These are phyloP conservation scores for Beauveria australis DNA, from an alignment of 2,329 filamentous ascomycete genomes.

Conservation along the genomic window DNA sequence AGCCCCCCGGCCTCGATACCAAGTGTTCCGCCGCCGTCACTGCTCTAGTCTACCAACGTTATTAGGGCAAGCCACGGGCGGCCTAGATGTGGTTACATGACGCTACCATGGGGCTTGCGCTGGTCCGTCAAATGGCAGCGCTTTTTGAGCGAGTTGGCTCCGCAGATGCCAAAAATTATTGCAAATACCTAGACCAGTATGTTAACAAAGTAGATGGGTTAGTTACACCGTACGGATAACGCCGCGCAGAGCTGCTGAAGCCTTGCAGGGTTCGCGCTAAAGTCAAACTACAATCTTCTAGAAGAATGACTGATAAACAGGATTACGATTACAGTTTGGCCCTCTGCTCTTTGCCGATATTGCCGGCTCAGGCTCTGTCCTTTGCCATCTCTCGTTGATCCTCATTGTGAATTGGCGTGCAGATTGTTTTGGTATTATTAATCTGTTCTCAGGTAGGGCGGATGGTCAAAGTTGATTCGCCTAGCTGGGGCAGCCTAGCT, in stretches of 20 bases:
- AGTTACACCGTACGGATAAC: neutral
- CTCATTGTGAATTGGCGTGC: neutral
- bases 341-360: neutral
- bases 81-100: neutral
- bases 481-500: too few relatives aligned
- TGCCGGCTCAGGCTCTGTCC: neutral
- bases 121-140: neutral
- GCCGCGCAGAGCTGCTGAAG: conserved; percentile 1
- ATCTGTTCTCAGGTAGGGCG: neutral
- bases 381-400: neutral
- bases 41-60: too few relatives aligned
- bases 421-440: too few relatives aligned
- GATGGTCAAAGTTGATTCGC: neutral
- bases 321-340: neutral
- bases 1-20: too few relatives aligned
- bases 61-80: neutral
- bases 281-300: neutral
- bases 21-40: too few relatives aligned
- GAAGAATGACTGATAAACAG: neutral
- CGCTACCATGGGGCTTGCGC: too few relatives aligned
- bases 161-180: neutral
- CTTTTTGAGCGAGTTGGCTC: neutral
- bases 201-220: neutral
- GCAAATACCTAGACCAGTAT: neutral
- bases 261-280: neutral